Conservation (phyloP, 805 yeast species). For the Kodamaea sagamina region DNA sequence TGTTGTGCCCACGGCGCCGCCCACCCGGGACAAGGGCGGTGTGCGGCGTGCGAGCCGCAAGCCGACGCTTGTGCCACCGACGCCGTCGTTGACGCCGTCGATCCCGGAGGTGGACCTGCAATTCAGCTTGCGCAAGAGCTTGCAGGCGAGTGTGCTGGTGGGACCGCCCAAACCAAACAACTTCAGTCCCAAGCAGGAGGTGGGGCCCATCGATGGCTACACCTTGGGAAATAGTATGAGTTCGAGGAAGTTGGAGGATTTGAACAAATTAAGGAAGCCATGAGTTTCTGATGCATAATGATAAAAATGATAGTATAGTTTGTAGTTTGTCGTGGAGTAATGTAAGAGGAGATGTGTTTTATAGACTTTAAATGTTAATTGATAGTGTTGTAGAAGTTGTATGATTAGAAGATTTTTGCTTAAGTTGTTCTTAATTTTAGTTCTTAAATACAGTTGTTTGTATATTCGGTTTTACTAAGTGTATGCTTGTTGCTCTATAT, state of each 20-base stretch:
- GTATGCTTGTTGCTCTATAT: too few relatives aligned
- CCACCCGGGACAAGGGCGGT: constrained; percentile 22
- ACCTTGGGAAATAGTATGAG: constrained; percentile 17
- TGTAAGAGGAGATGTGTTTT: too few relatives aligned
- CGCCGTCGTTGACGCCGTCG: neutral
- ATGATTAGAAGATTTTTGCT: too few relatives aligned
- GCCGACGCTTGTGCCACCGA: constrained; percentile 1
- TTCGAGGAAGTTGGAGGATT: constrained; percentile 29
- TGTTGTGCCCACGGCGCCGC: constrained; percentile 77
- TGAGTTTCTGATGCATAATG: neutral
- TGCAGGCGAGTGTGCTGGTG: too few relatives aligned
- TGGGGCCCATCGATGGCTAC: constrained; percentile 2
- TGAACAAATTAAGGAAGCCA: constrained; percentile 33
- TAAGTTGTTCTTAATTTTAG: too few relatives aligned
- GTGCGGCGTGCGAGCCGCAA: constrained; percentile 6
- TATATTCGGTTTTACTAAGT: too few relatives aligned
- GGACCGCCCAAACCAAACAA: constrained; percentile 1
- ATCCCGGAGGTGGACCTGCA: constrained; percentile 1
- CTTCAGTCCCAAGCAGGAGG: constrained; percentile 8
- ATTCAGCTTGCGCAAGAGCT: constrained; percentile 32
- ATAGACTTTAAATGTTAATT: too few relatives aligned
- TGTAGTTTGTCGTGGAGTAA: too few relatives aligned
- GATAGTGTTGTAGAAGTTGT: too few relatives aligned
- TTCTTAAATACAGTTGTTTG: too few relatives aligned
- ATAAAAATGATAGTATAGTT: too few relatives aligned